Conservation (phyloP, 768 basidiomycete species). For the Grammothele lineata region DNA sequence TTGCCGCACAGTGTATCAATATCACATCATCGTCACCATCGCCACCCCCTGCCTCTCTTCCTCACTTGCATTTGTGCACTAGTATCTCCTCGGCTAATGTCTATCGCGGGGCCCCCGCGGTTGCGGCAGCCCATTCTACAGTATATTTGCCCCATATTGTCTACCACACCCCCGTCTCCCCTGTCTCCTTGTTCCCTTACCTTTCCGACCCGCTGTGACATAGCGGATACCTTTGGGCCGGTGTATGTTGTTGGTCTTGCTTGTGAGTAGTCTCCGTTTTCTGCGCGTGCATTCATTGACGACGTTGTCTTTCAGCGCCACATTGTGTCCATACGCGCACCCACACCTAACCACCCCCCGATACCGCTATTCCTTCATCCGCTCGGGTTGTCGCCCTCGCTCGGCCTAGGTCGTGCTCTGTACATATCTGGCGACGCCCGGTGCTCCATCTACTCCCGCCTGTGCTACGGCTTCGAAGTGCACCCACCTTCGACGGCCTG, state of each 20-base stretch:
- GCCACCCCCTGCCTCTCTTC: constrained; percentile 10
- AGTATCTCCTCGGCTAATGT: constrained; percentile 12
- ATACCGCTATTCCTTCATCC: constrained; percentile 1
- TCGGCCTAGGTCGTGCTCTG: no score
- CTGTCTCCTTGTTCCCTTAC: not conserved
- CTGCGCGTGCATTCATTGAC: not conserved
- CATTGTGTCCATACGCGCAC: constrained; percentile 14
- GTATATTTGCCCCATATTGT: constrained; percentile 16
- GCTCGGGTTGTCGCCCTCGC: no score
- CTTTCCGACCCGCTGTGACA: constrained; percentile 4
- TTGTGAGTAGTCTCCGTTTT: constrained; percentile 8
- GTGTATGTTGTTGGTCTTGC: constrained; percentile 19
- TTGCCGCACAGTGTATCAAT: constrained; percentile 22
- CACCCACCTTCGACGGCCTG: not conserved
- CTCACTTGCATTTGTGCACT: constrained; percentile 14
- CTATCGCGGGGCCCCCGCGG: constrained; percentile 1
- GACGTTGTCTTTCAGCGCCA: not conserved
- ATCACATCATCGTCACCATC: constrained; percentile 14
- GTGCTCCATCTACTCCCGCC: not conserved
- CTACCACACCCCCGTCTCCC: constrained; percentile 1
- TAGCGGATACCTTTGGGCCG: constrained; percentile 9
- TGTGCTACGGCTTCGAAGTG: not conserved
- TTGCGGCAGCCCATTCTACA: constrained; percentile 7
- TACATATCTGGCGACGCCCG: no score
- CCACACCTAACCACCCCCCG: constrained; percentile 9